Evolutionary conservation across 768 basidiomycete species (phyloP), one percentile per base, ranked within the genome.

Genomic region (Russula abietina): DNA sequence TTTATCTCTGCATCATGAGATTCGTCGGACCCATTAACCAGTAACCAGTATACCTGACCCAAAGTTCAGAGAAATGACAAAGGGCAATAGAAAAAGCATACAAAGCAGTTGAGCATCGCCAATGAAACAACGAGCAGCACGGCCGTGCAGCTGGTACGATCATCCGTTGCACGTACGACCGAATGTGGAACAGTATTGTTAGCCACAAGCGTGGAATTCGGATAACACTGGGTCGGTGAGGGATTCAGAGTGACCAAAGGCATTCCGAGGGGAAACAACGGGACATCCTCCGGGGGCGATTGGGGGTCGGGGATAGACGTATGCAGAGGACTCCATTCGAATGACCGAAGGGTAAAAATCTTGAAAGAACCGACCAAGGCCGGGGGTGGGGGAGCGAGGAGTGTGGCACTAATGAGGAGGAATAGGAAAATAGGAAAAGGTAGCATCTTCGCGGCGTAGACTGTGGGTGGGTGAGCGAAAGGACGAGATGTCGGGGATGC

Each of bases 341-440:
- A 39, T 12, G 48, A 33, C 9, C 28, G 30, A 43, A 60, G 53
- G 26, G 54, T 60, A 10, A 36, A 9, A 14, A 4, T 56, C 49
- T 45, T 64, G 51, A 64, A 19, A 14, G 60, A 45, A 50, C 49
- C 51, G 8, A 60, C 2, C 24, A 64, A 43, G 26, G 38, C 19
- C 10, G n/a, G 24, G 5, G 58, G 59, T 17, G 48, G 41, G 12
- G 63, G 63, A 11, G 58, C 48, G 19, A 64, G 58, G 10, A 64
- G 4, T 22, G 58, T 49, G 50, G 48, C 58, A 43, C 54, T 46
- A 11, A 60, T 51, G 49, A 60, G 30, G 45, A 64, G 48, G 22
- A 64, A 24, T 30, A 64, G 58, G 16, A 64, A 50, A 14, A 64
- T 46, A 0, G 63, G 54, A 38, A 64, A 45, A 39, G 54, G 58